These are phyloP conservation scores for Pyrenophora tritici-repentis DNA, from an alignment of 2,329 filamentous ascomycete species.

Conservation along the genomic window DNA sequence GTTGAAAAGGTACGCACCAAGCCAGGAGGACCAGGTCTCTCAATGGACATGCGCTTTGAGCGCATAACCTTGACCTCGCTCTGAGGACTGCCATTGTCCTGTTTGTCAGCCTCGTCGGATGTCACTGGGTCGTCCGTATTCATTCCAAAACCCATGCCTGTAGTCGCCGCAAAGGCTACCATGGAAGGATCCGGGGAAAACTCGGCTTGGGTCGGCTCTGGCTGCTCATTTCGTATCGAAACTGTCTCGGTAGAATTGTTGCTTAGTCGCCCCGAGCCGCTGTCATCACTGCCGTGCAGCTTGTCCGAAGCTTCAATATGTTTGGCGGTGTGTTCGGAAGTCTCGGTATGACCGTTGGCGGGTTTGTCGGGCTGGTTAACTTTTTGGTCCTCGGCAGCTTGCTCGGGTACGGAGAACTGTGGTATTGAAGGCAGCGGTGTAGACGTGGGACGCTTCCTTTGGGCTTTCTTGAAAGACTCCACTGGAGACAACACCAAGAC, in stretches of 20 bases:
- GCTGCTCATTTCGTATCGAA: no score
- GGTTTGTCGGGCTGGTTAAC: no score
- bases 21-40: constrained; percentile 38
- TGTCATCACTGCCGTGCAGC: constrained; percentile 1
- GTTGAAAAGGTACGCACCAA: constrained; percentile 44
- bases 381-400: constrained; percentile 1
- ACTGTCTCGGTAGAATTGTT: constrained; percentile 13
- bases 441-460: constrained; percentile 35
- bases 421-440: constrained; percentile 34
- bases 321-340: no score
- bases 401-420: constrained; percentile 25
- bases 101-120: constrained; percentile 24
- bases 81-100: constrained; percentile 28
- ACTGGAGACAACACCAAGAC: constrained; percentile 35
- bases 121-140: constrained; percentile 25
- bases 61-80: constrained; percentile 38
- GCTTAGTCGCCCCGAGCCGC: background rate
- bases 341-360: no score
- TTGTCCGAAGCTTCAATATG: no score
- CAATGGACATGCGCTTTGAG: constrained; percentile 46
- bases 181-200: constrained; percentile 29
- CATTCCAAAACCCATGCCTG: constrained; percentile 37
- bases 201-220: no score
- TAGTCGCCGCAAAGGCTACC: constrained; percentile 41
- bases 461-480: constrained; percentile 24